Evolutionary conservation across 2,329 filamentous ascomycete genomes (phyloP).

Genomic region (Xylariaceae sp.): DNA sequence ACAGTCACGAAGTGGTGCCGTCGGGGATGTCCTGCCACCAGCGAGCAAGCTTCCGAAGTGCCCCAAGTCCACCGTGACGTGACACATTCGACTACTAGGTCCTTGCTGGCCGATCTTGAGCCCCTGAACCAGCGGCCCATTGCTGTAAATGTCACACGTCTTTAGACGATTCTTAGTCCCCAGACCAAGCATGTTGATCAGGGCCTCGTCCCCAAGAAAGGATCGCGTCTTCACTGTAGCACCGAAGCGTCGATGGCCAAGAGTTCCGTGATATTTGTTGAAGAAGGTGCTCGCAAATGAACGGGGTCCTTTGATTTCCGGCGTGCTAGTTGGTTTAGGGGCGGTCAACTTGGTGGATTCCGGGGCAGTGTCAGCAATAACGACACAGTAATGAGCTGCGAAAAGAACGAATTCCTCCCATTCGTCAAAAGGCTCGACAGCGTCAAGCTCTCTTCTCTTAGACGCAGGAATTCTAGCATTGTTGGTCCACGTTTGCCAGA

Average conservation of each 20-base stretch:
- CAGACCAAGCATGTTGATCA: slow-evolving; percentile 36
- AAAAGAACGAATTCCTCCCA: slow-evolving; percentile 93
- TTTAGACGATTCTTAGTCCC: slow-evolving; percentile 36
- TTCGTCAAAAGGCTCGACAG: slow-evolving; percentile 81
- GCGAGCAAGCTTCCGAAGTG: slow-evolving; percentile 54
- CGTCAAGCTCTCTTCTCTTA: slow-evolving; percentile 57
- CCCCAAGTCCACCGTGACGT: slow-evolving; percentile 63
- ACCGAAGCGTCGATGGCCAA: slow-evolving; percentile 53
- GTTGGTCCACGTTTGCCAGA: slow-evolving; percentile 80
- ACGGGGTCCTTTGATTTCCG: slow-evolving; percentile 3
- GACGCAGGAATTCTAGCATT: slow-evolving; percentile 53
- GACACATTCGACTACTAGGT: slow-evolving; percentile 57
- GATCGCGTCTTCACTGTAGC: slow-evolving; percentile 38
- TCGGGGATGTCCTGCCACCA: slow-evolving; percentile 74
- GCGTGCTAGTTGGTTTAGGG: background rate
- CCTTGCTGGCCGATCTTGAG: too few relatives aligned
- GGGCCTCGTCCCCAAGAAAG: slow-evolving; percentile 34
- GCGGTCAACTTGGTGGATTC: background rate
- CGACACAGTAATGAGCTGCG: slow-evolving; percentile 73
- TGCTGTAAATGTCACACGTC: slow-evolving; percentile 48
- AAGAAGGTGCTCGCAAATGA: slow-evolving; percentile 20
- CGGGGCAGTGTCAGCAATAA: slow-evolving; percentile 49
- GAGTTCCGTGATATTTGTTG: slow-evolving; percentile 28
- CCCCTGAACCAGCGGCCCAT: too few relatives aligned
- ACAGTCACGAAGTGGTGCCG: slow-evolving; percentile 60